Evolutionary conservation across 257 asterid genomes (phyloP).

Genomic region (Ehretia macrophylla): DNA sequence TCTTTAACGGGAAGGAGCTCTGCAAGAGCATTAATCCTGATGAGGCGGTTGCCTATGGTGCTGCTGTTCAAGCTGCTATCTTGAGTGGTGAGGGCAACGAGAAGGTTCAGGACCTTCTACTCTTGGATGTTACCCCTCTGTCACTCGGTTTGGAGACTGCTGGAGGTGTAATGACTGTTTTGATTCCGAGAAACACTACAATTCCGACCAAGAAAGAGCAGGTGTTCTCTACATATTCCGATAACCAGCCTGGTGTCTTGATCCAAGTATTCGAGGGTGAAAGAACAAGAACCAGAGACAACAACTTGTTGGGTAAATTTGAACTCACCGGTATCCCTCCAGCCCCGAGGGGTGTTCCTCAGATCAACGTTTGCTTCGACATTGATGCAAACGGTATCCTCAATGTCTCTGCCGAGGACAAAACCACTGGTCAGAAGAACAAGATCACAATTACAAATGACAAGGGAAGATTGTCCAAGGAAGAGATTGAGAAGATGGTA

Average conservation of each 20-base stretch:
- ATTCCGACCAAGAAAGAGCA: conserved; percentile 36
- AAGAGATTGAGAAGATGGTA: conserved; percentile 35
- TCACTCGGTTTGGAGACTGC: conserved; percentile 33
- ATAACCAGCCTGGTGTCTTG: conserved; percentile 37
- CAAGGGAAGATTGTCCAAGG: conserved; percentile 32
- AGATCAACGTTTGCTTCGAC: conserved; percentile 31
- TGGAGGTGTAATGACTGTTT: conserved; percentile 31
- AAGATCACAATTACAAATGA: conserved; percentile 35
- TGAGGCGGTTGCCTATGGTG: conserved; percentile 43
- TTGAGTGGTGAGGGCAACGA: conserved; percentile 36
- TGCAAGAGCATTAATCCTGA: conserved; percentile 44
- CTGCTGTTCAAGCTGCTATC: conserved; percentile 41
- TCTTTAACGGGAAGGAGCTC: conserved; percentile 40
- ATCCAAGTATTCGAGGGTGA: conserved; percentile 39
- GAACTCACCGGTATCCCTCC: conserved; percentile 34
- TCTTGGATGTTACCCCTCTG: conserved; percentile 29
- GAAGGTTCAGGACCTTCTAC: conserved; percentile 29
- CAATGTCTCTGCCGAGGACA: conserved; percentile 37
- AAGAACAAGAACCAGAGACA: conserved; percentile 30
- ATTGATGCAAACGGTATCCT: conserved; percentile 35
- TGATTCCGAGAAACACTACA: conserved; percentile 34
- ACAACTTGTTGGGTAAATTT: conserved; percentile 29
- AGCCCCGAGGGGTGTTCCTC: conserved; percentile 32
- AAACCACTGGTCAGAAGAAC: conserved; percentile 35
- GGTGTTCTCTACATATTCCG: conserved; percentile 28